Conservation (phyloP, 2,329 filamentous ascomycete genomes). For the Arthrobotrys megalospora region DNA sequence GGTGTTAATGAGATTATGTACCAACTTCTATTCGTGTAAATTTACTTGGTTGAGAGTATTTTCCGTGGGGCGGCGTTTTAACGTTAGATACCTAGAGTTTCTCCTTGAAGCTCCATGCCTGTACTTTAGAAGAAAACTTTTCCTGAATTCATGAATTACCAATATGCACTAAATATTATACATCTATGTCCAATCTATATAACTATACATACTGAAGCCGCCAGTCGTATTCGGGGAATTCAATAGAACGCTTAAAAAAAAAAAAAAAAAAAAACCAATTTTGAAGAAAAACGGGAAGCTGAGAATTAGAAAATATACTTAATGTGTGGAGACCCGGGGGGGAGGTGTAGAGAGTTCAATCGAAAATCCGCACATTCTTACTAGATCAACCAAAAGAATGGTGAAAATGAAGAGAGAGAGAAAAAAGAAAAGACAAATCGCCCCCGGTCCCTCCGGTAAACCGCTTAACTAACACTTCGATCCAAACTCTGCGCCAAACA, state of each 20-base stretch:
- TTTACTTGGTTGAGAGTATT: background rate
- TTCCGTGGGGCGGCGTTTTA: too few species aligned
- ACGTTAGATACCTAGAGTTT: too few species aligned
- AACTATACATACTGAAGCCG: background rate
- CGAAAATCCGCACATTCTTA: background rate
- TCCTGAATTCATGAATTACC: conserved; percentile 4
- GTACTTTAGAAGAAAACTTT: background rate
- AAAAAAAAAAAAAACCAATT: background rate
- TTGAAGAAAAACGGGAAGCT: background rate
- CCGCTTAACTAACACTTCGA: conserved; percentile 22
- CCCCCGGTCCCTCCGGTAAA: background rate
- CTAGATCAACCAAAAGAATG: background rate
- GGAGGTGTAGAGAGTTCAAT: background rate
- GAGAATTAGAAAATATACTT: conserved; percentile 2
- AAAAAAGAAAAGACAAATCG: background rate
- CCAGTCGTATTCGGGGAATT: background rate
- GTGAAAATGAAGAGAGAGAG: background rate
- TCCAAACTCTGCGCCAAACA: conserved; percentile 58
- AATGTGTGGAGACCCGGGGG: conserved; percentile 18
- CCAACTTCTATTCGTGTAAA: background rate
- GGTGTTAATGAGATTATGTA: background rate
- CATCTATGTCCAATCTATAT: conserved; percentile 15
- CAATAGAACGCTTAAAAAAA: background rate
- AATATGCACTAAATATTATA: conserved; percentile 14
- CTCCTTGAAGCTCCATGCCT: too few species aligned